Evolutionary conservation across 2,329 filamentous ascomycete species (phyloP), one percentile per base, ranked within the genome.

Genomic region (Diaporthe vaccinii): DNA sequence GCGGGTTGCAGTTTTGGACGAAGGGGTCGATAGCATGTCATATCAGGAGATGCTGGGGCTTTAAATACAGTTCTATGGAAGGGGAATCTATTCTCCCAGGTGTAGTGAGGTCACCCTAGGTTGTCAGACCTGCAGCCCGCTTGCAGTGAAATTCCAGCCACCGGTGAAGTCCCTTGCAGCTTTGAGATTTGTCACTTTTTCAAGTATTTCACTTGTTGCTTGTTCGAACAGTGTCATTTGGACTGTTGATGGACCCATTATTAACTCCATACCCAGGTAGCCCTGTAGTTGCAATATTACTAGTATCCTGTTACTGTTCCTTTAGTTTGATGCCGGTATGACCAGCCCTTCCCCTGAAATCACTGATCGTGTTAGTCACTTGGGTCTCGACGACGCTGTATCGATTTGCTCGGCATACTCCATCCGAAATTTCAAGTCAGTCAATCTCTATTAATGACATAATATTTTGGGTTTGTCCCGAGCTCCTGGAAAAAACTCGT

Each of bases 111-210:
- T 46, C 46, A 68, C 22, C 28, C 5, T 53, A 22, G 46, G 22
- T 22, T 41, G 65, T 36, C 46, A 39, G 62, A 53, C 62, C 14
- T 51, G 44, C 62, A 68, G 46, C 44, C 12, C 15, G 36, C 20
- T n/a, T 67, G 28, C 28, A 68, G 62, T 68, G 62, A 39, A 65
- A 4, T 20, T 25, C 28, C 34, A 53, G 46, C 65, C 49, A 39
- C 46, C 65, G 65, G 65, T 68, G 65, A 53, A 39, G 62, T 68
- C 31, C 65, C 46, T 53, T 68, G 65, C 41, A 68, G 46, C 46
- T 53, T 51, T 25, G 46, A 39, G 49, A 41, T 28, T 39, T 28
- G 22, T 68, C 65, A 68, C 46, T 68, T 68, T 28, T 28, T 53
- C 28, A 25, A 53, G 8, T 14, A 53, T 15, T 39, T 14, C 46